Percentiles rank a stretch among this genome's conserved stretches.
Evolutionary conservation across 345 rosid genomes (phyloP).

Genomic region (Salix suchowensis): DNA sequence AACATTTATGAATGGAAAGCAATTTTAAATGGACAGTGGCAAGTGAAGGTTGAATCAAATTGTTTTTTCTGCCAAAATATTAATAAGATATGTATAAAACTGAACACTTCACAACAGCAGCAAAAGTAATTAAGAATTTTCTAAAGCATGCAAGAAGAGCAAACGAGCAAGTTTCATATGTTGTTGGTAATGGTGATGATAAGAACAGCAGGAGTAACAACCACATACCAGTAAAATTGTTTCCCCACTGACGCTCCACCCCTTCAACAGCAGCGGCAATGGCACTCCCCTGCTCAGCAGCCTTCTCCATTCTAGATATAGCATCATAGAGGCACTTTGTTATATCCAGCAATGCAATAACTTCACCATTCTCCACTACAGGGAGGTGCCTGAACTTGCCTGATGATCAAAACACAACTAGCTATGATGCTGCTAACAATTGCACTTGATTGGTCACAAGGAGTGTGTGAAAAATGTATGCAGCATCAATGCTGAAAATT

Average conservation of each 20-base stretch:
- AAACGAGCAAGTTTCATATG: not conserved
- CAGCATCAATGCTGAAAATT: not conserved
- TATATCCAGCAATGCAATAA: constrained; percentile 90
- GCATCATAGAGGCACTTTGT: constrained; percentile 97
- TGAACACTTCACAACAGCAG: not conserved
- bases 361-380: constrained; percentile 98
- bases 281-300: constrained; percentile 95
- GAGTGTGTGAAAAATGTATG: no score
- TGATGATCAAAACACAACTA: constrained; percentile 18
- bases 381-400: constrained; percentile 98
- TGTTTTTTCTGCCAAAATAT: not conserved
- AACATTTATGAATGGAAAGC: not conserved
- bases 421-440: constrained; percentile 2
- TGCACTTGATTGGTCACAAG: not conserved
- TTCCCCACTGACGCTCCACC: constrained; percentile 92
- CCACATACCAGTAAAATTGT: constrained; percentile 54
- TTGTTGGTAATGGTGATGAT: not conserved
- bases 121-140: not conserved
- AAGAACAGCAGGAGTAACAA: not conserved
- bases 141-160: not conserved
- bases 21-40: not conserved
- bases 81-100: not conserved
- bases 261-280: constrained; percentile 99
- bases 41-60: not conserved
- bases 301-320: constrained; percentile 95